Base-by-base conservation (phyloP, 371 early-diverging fungal species). In the Mortierella sp. region DNA sequence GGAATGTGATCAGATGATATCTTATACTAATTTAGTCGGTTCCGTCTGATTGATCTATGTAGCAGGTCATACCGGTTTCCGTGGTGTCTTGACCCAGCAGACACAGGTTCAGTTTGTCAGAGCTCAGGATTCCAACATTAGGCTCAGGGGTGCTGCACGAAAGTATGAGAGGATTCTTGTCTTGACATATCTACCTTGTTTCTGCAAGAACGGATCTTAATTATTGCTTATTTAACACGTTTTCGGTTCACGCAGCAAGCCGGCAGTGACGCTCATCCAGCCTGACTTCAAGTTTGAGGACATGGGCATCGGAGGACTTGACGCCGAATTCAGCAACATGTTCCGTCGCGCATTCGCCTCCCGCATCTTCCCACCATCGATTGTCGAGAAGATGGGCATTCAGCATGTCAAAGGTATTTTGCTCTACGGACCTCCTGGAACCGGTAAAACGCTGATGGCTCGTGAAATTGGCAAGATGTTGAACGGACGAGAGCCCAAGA, bases 261-360 rank as follows among this genome's bases (percentile, higher is more conserved):
- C 79, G 37, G 87, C 90, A 5, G 85, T 87, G 47, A 84, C 90
- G 2, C 79, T 98, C 44, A 90, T 97, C 53, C 90, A 96, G 72
- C 95, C 99, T 15, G 89, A 98, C 76, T 99, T 99, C 81, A 95
- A 96, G 67, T 99, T 99, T 84, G 99, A 98, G 80, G 96, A 97
- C 62, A 87, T 99, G 84, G 99, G 99, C 44, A 99, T 99, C 79
- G 99, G 99, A 80, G 99, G 99, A 62, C 84, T 99, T 59, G 98
- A 99, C 80, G 86, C 90, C 19, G 99, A 99, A 76, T 99, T 99
- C 80, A 91, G 90, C 68, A 91, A 90, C 51, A 99, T 99, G 75
- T 99, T 99, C 84, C 90, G 99, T 67, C 91, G 99, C 66, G 99
- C 99, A 0, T 99, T 99, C 86, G 99, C 99, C 0, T 99, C 99